Percentiles rank a stretch among this genome's conserved stretches.
phyloP scores from a whole-genome alignment of 2,329 filamentous ascomycete species.

The Stagonosporopsis rhizophila region DNA sequence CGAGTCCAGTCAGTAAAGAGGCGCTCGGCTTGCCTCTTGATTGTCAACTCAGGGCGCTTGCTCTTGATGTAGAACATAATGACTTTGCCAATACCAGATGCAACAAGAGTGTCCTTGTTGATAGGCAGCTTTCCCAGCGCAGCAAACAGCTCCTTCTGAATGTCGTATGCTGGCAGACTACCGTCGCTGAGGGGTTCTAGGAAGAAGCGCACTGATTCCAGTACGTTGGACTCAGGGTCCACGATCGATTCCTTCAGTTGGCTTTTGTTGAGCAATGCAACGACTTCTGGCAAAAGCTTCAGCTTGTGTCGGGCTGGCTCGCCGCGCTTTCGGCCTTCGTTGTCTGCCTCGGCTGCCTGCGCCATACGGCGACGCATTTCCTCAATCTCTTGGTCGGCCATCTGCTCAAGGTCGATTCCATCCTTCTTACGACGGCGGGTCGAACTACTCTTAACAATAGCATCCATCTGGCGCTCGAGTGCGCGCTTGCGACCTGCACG shows the following conservation, averaged over 20 bases:
- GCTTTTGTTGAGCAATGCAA: slow-evolving; percentile 86
- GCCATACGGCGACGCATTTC: slow-evolving; percentile 90
- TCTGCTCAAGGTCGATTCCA: slow-evolving; percentile 89
- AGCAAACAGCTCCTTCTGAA: slow-evolving; percentile 91
- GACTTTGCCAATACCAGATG: slow-evolving; percentile 94
- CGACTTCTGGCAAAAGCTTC: slow-evolving; percentile 89
- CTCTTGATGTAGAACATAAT: slow-evolving; percentile 97
- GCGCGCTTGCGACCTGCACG: slow-evolving; percentile 72
- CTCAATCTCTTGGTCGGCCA: slow-evolving; percentile 88
- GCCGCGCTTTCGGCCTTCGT: slow-evolving; percentile 77
- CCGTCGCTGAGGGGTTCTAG: slow-evolving; percentile 94
- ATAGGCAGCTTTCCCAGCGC: slow-evolving; percentile 82
- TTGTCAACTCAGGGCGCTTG: slow-evolving; percentile 83
- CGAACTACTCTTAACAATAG: slow-evolving; percentile 83
- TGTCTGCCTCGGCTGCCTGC: slow-evolving; percentile 84
- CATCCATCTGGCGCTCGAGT: slow-evolving; percentile 86
- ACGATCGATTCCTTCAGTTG: slow-evolving; percentile 83
- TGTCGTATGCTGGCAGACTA: slow-evolving; percentile 93
- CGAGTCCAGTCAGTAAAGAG: slow-evolving; percentile 96
- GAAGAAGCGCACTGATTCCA: slow-evolving; percentile 96
- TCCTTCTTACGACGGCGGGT: slow-evolving; percentile 78
- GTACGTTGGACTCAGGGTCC: slow-evolving; percentile 92
- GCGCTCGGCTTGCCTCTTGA: slow-evolving; percentile 92
- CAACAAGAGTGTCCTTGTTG: slow-evolving; percentile 86
- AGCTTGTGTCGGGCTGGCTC: slow-evolving; percentile 91